A percentile compares a stretch with the other conserved stretches of the same genome.
These are phyloP conservation scores for Pythium aristosporum DNA, from an alignment of 352 stramenopile species.

Conservation along the genomic window DNA sequence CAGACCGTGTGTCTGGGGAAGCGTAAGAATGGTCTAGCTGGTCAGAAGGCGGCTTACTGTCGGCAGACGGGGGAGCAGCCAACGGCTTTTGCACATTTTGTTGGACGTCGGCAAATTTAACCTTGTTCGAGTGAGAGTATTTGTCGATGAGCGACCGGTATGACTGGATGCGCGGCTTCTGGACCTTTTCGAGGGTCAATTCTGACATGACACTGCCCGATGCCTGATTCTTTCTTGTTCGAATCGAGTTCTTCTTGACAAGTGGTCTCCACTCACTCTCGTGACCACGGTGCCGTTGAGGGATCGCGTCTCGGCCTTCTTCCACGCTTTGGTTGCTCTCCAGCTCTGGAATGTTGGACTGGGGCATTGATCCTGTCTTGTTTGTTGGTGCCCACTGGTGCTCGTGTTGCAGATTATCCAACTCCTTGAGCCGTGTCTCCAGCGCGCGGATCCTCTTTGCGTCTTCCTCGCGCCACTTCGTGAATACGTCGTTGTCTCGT, in stretches of 20 bases:
- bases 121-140: conserved; percentile 15
- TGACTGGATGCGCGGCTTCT: conserved; percentile 9
- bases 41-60: not conserved
- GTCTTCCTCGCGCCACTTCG: conserved; percentile 63
- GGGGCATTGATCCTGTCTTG: not conserved
- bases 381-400: not conserved
- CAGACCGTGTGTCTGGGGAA: not conserved
- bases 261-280: not conserved
- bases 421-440: conserved; percentile 21
- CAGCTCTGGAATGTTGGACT: not conserved
- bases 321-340: conserved; percentile 2
- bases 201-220: not conserved
- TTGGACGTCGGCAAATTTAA: not conserved
- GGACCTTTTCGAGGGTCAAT: not conserved
- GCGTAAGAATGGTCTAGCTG: not conserved
- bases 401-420: not conserved
- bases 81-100: not conserved
- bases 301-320: not conserved
- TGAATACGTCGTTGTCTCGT: conserved; percentile 62
- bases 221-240: not conserved
- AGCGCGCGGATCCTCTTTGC: conserved; percentile 53
- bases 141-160: conserved; percentile 22
- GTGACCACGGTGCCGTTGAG: not conserved
- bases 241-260: conserved; percentile 11
- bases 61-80: not conserved